Evolutionary conservation across 495 filamentous ascomycete species (phyloP), one percentile per base, ranked within the genome.

Genomic region (Penicillium cosmopolitanum): DNA sequence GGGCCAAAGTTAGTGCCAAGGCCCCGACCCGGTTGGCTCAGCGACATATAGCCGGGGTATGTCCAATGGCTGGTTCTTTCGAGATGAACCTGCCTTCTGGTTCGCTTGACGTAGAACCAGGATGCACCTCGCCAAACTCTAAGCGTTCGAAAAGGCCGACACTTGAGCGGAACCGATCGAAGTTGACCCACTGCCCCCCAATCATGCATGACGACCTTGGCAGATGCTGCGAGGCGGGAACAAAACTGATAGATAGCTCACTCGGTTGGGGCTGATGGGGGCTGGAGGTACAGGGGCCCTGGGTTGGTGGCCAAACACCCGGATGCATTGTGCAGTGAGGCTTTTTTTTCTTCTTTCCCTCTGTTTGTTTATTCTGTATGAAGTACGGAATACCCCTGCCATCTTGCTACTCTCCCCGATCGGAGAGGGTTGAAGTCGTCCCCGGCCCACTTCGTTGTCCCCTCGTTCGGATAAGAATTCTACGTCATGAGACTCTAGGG

Each of bases 21-120:
- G 43, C 52, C 44, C 53, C 9, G 33, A 52, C 40, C 51, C 48
- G 50, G 66, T 66, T 64, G 58, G 55, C 66, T 64, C 61, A 44
- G 59, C 56, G 61, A 65, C 61, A 51, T 50, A 19, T 54, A 34
- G 42, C 52, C 40, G 58, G 38, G 50, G 33, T 56, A 16, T 12
- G 44, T 31, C 64, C 64, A 69, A 66, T 69, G 44, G 51, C 23
- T 8, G 3, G 4, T 18, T 10, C 11, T n/a, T 3, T 42, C 13
- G 57, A 57, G 35, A 57, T 36, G 53, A 40, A 54, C 36, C 38
- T 55, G 60, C 11, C 16, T 1, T 54, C 19, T 57, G 44, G 55
- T 60, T 62, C 56, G 21, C 25, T 52, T 9, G 34, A 53, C 31
- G 50, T 31, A 56, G 34, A 50, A 48, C 38, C 35, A 31, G 28